Conservation (phyloP, 345 rosid species). For the Hibiscus trionum region DNA sequence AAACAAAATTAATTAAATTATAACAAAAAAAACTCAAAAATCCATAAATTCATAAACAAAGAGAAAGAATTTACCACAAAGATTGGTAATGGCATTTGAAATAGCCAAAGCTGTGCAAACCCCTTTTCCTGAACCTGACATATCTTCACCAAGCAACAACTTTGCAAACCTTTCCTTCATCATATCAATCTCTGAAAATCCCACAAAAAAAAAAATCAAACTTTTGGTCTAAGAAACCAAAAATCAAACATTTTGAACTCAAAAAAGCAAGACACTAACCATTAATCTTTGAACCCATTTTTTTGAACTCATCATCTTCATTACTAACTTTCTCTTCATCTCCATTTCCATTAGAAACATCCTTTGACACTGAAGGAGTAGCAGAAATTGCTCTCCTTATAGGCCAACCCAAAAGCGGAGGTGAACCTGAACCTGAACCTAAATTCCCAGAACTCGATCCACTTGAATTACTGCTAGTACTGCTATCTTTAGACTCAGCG, state of each 20-base stretch:
- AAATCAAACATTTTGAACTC: background rate
- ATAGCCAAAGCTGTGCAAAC: conserved; percentile 88
- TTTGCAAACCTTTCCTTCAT: conserved; percentile 97
- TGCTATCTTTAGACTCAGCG: conserved; percentile 44
- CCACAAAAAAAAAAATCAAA: background rate
- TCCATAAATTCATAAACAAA: background rate
- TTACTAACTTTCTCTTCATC: background rate
- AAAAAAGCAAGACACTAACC: conserved; percentile 26
- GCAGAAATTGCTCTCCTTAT: conserved; percentile 45
- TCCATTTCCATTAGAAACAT: conserved; percentile 11
- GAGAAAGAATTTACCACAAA: conserved; percentile 50
- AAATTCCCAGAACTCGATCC: conserved; percentile 32
- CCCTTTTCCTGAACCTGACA: conserved; percentile 98
- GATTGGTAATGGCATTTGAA: conserved; percentile 95
- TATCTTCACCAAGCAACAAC: conserved; percentile 93
- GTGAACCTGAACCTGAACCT: conserved; percentile 30
- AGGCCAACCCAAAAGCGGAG: conserved; percentile 85
- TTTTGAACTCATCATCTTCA: conserved; percentile 34
- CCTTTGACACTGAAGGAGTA: conserved; percentile 18
- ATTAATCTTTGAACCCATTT: conserved; percentile 30
- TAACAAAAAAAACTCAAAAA: background rate
- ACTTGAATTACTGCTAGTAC: conserved; percentile 23
- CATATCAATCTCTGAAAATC: conserved; percentile 64
- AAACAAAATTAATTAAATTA: background rate
- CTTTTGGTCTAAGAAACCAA: background rate